Base-by-base conservation (phyloP, 2,329 filamentous ascomycete genomes). In the Aspergillus glaucus region DNA sequence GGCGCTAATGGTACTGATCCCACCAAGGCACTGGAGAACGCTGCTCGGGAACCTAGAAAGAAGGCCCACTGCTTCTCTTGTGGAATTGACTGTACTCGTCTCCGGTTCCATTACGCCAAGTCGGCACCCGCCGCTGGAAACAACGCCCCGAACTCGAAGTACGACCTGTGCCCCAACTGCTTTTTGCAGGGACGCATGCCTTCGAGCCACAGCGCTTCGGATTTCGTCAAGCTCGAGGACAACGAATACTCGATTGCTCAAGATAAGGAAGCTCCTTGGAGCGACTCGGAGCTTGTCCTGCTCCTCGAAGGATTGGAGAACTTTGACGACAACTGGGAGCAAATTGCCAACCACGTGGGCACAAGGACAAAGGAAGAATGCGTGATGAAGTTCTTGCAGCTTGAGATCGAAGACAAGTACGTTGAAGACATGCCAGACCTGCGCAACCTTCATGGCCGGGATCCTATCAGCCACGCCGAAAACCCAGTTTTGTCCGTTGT, bases 361-460 rank as follows among this genome's bases (percentile, higher is more conserved):
- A 94, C 89, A 2, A 85, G 92, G 51, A 95, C 90, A 1, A 81
- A 89, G 46, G 94, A 98, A 68, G 92, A 98, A 72, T 98, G 93
- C 67, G 92, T 97, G 14, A 79, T 97, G 60, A 93, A 96, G 66
- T 98, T 98, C 75, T 71, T 98, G 55, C 90, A 96, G 64, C 78
- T 98, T 32, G 92, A 96, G 58, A 98, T 98, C 53, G 93, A 97
- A 68, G 92, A 96, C 74, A 94, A 95, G 67, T 98, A 96, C 63
- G 76, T 96, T 8, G 91, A 97, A 61, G 83, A 88, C 6, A 85
- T 92, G 61, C 76, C 79, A 6, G 69, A 74, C 40, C 75, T 93
- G 32, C 85, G 86, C 30, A 79, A 82, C 49, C 80, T 88, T 45
- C 81, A 86, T 51, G 91, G 91, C 7, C 84, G 89, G 53, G 79